Evolutionary conservation across 768 basidiomycete species (phyloP).

Genomic region (Pulveroboletus sp.): DNA sequence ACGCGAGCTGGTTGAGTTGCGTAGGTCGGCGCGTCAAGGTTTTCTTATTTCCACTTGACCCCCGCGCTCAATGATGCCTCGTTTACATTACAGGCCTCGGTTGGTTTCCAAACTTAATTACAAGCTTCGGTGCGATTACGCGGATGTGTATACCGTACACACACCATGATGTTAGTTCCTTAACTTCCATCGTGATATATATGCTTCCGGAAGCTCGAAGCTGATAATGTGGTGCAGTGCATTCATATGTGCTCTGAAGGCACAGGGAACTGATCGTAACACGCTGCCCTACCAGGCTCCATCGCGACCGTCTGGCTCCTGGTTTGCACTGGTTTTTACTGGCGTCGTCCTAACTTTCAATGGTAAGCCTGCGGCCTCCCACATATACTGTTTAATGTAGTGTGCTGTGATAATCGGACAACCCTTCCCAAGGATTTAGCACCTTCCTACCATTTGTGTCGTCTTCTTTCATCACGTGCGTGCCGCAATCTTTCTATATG

Average conservation of each 20-base stretch:
- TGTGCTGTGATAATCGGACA: conserved; percentile 4
- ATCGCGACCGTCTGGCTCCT: conserved; percentile 60
- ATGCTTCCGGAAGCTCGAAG: conserved; percentile 5
- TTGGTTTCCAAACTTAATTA: conserved; percentile 30
- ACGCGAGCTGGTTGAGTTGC: conserved; percentile 46
- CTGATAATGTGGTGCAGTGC: conserved; percentile 11
- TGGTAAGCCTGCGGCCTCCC: conserved; percentile 25
- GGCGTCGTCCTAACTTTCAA: conserved; percentile 56
- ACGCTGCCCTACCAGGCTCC: conserved; percentile 51
- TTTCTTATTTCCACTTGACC: conserved; percentile 22
- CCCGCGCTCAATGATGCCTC: conserved; percentile 16
- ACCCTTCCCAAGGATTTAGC: conserved; percentile 12
- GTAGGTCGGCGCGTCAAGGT: conserved; percentile 38
- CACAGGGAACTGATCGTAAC: conserved; percentile 40
- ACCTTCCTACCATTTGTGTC: conserved; percentile 39
- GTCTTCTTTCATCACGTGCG: conserved; percentile 61
- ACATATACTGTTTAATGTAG: conserved; percentile 8
- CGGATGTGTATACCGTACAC: conserved; percentile 32
- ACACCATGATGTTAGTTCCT: conserved; percentile 24
- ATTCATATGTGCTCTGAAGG: conserved; percentile 25
- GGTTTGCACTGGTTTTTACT: conserved; percentile 53
- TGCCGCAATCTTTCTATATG: conserved; percentile 13
- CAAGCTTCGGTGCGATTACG: conserved; percentile 32
- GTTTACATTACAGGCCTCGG: conserved; percentile 16
- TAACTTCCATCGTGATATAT: conserved; percentile 2